These are phyloP conservation scores for Anaeramoeba ignava DNA, from an alignment of 78 protist species.

Conservation along the genomic window DNA sequence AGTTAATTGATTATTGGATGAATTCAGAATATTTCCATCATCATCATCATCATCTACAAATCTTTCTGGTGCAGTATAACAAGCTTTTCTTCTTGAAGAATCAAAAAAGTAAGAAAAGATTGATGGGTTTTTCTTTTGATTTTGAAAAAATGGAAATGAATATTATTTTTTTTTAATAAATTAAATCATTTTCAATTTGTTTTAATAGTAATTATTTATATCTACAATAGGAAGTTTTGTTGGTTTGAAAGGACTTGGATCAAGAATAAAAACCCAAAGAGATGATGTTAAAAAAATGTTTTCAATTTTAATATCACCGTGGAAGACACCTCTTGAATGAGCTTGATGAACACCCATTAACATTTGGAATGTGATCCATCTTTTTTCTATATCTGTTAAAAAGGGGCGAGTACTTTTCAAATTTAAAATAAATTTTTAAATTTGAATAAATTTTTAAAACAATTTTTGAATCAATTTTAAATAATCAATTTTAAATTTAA, in stretches of 20 bases:
- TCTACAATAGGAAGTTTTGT: neutral
- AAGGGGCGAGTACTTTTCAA: conserved; percentile 68
- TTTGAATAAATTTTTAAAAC: too few species aligned
- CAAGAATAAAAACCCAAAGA: conserved; percentile 53
- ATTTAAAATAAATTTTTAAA: too few species aligned
- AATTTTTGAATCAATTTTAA: too few species aligned
- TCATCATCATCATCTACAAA: too few species aligned
- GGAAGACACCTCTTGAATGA: conserved; percentile 31
- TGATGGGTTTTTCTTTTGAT: conserved; percentile 68
- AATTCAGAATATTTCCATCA: too few species aligned
- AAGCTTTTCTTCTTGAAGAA: conserved; percentile 30
- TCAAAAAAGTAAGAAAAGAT: conserved; percentile 74
- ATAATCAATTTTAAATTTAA: too few species aligned
- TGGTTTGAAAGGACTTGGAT: conserved; percentile 30
- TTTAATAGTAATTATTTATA: too few species aligned
- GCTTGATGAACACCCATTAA: conserved; percentile 46
- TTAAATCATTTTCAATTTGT: too few species aligned
- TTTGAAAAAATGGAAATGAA: too few species aligned
- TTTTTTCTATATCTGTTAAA: conserved; percentile 48
- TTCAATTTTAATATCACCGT: conserved; percentile 51
- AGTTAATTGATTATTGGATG: too few species aligned
- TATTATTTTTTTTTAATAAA: too few species aligned
- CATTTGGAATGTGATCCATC: conserved; percentile 69
- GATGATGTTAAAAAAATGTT: conserved; percentile 63
- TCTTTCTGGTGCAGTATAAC: neutral